A percentile compares a stretch with the other conserved stretches of the same genome.
Evolutionary conservation across 2,329 filamentous ascomycete genomes (phyloP).

Genomic region (Verticillium zaregamsianum): DNA sequence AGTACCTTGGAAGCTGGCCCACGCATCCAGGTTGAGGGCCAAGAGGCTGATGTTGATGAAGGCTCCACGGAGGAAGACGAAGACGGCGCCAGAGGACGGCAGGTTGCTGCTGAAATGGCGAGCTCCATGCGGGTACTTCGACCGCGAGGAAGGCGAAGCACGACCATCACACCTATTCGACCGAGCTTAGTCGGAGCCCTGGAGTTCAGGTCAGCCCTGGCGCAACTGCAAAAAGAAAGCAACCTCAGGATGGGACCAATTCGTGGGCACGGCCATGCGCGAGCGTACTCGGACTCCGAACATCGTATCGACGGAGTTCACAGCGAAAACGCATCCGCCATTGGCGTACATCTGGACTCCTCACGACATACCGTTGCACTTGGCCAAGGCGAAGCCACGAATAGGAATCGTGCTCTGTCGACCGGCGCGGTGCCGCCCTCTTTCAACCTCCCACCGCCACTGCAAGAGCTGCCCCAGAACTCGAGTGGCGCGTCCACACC

Average conservation of each 20-base stretch:
- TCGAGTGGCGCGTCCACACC: conserved; percentile 3
- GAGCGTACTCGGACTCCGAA: conserved; percentile 41
- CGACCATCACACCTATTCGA: conserved; percentile 79
- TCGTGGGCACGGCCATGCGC: conserved; percentile 36
- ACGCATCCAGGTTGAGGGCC: conserved; percentile 41
- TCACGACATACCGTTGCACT: conserved; percentile 1
- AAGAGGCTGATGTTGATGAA: conserved; percentile 24
- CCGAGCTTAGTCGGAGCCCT: conserved; percentile 90
- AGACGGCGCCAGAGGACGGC: conserved; percentile 53
- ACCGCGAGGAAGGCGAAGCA: conserved; percentile 59
- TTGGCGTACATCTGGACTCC: background rate
- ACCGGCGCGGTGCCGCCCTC: conserved; percentile 34
- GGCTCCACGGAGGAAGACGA: conserved; percentile 32
- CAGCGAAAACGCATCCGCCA: conserved; percentile 4
- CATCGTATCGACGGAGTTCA: conserved; percentile 12
- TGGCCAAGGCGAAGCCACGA: conserved; percentile 6
- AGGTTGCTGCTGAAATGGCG: conserved; percentile 76
- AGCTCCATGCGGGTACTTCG: conserved; percentile 89
- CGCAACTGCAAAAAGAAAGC: conserved; percentile 78
- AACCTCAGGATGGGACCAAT: conserved; percentile 70
- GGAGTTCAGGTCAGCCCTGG: conserved; percentile 87
- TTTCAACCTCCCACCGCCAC: conserved; percentile 7
- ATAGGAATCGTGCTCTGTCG: conserved; percentile 38
- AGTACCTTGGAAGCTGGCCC: conserved; percentile 39
- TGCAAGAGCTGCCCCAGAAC: conserved; percentile 3